phyloP scores from a whole-genome alignment of 148 eudicot species.

The Rhododendron williamsianum region DNA sequence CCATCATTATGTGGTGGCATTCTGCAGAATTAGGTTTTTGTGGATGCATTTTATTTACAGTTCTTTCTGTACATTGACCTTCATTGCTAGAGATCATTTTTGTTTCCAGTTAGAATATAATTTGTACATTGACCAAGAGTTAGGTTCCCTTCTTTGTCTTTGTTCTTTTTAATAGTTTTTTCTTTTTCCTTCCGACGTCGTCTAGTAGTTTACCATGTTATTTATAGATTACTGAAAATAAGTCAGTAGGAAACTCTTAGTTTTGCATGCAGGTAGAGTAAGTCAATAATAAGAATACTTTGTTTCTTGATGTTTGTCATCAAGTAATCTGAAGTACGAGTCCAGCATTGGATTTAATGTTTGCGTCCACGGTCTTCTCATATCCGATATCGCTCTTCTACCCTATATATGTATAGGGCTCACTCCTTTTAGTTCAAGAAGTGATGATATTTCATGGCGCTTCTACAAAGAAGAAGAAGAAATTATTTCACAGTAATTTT shows the following conservation, averaged over 20 bases:
- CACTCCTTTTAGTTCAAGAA: neutral
- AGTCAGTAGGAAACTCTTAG: neutral
- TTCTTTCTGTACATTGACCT: neutral
- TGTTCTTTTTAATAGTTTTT: neutral
- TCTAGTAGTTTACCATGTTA: neutral
- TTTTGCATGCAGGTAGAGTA: neutral
- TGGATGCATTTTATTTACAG: neutral
- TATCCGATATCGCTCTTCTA: neutral
- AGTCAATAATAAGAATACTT: neutral
- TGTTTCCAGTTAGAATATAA: neutral
- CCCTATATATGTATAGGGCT: neutral
- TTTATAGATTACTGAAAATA: neutral
- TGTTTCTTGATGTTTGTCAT: too few relatives aligned
- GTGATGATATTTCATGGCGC: neutral
- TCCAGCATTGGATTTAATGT: neutral
- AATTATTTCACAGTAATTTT: neutral
- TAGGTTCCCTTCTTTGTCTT: neutral
- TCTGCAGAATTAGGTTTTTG: neutral
- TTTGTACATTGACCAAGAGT: neutral
- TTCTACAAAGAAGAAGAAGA: neutral
- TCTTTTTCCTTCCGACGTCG: neutral
- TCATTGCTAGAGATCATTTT: neutral
- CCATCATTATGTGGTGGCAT: neutral
- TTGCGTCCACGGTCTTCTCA: neutral
- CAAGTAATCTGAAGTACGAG: too few relatives aligned